These are phyloP conservation scores for Buxus sempervirens DNA, from an alignment of 164 flowering plant species.

Conservation along the genomic window DNA sequence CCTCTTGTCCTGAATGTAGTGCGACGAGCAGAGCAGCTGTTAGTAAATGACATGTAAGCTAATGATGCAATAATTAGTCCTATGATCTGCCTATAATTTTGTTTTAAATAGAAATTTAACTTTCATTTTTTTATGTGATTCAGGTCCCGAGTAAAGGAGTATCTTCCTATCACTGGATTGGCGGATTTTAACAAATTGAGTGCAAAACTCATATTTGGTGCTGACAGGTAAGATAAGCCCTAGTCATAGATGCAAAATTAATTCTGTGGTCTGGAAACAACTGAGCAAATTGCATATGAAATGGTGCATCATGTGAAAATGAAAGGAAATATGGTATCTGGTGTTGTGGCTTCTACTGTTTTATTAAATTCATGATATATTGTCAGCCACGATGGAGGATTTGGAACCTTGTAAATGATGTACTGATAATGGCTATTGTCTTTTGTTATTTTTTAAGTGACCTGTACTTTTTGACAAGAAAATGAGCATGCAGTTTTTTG, in stretches of 20 bases:
- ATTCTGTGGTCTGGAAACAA: background rate
- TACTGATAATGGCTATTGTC: too few relatives aligned
- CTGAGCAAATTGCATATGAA: background rate
- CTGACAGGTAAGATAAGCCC: conserved; percentile 62
- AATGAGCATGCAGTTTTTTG: too few relatives aligned
- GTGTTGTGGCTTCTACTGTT: background rate
- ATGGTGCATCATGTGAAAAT: too few relatives aligned
- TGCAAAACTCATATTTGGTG: conserved; percentile 94
- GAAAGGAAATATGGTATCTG: too few relatives aligned
- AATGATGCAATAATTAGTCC: background rate
- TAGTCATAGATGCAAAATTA: background rate
- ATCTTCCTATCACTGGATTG: conserved; percentile 86
- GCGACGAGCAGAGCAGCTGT: conserved; percentile 69
- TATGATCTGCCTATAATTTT: background rate
- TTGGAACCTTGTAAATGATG: too few relatives aligned
- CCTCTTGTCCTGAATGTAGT: conserved; percentile 95
- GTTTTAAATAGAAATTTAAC: background rate
- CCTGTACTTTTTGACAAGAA: background rate
- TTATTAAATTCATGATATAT: background rate
- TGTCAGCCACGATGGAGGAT: too few relatives aligned
- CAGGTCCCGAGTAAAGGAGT: conserved; percentile 88
- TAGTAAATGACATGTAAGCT: conserved; percentile 64
- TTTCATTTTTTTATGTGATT: background rate
- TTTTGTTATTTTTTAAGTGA: too few relatives aligned
- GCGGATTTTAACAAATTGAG: conserved; percentile 89